Evolutionary conservation across 2,329 filamentous ascomycete species (phyloP), one percentile per base, ranked within the genome.

Genomic region (Calonectria pauciramosa): DNA sequence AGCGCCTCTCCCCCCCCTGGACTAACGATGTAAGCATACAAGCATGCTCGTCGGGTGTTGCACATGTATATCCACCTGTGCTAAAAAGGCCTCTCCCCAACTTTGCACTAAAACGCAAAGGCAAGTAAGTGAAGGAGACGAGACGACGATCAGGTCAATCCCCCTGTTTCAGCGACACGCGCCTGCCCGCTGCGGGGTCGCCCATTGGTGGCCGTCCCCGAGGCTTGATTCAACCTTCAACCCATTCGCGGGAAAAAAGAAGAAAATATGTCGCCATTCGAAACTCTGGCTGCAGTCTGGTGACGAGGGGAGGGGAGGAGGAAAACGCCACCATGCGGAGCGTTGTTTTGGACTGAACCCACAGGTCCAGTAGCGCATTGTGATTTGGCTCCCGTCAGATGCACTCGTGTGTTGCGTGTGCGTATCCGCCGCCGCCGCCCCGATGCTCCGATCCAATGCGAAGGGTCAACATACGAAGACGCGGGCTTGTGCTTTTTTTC

Each of bases 201-300:
- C n/a, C 67, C 71, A 73, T 73, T 73, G 71, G 71, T 18, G 49
- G 66, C 59, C 59, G 26, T 23, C 26, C 26, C 51, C 28, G 28
- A 51, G 44, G 44, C n/a, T 60, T 32, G 23, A 60, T 23, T 34
- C 56, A 34, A 16, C 32, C 16, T 36, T 7, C 23, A 23, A 30
- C 54, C 6, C 44, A n/a, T 47, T n/a, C 23, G 44, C 44, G 44
- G 44, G 20, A 47, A 47, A n/a, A 28, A 18, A 47, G 18, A 41
- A 18, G 28, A 54, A 51, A 51, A 23, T 54, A 59, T 44, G 52
- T 63, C 44, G 18, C 41, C 44, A 63, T 64, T 72, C 44, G 52
- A 72, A 44, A 54, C 52, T 44, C 38, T 44, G 26, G 41, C 52
- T 49, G 34, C 70, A 38, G 60, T n/a, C 9, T 2, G 23, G 56